These are phyloP conservation scores for Torulaspora pretoriensis DNA, from an alignment of 1,139 yeast species.

Conservation along the genomic window DNA sequence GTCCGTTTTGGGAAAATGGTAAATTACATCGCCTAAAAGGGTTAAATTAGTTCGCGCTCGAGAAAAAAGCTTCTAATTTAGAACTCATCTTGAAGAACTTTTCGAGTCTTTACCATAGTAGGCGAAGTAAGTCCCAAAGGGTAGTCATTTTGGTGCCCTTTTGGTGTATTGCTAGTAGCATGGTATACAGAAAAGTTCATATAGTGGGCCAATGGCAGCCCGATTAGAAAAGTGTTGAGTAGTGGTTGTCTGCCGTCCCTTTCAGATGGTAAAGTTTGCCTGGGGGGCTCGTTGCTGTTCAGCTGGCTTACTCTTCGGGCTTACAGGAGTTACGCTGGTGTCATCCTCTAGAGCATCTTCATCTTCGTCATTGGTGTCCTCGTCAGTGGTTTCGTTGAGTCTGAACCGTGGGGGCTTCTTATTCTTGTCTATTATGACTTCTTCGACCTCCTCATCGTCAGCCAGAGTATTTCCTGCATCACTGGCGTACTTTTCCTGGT, in stretches of 20 bases:
- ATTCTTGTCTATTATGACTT: slow-evolving; percentile 9
- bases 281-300: slow-evolving; percentile 9
- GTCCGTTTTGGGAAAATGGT: neutral
- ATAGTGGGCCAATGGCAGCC: neutral
- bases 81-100: neutral
- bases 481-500: slow-evolving; percentile 29
- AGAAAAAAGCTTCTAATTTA: neutral
- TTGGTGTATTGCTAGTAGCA: neutral
- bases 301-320: slow-evolving; percentile 6
- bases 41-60: neutral
- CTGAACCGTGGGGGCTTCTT: slow-evolving; percentile 1
- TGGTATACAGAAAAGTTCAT: neutral
- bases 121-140: neutral
- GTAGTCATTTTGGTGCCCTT: neutral
- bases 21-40: neutral
- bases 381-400: slow-evolving; percentile 4
- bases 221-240: neutral
- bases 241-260: neutral
- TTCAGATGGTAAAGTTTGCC: slow-evolving; percentile 11
- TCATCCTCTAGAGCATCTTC: slow-evolving; percentile 8
- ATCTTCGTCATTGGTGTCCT: slow-evolving; percentile 1
- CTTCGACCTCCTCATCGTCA: slow-evolving; percentile 16
- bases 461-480: slow-evolving; percentile 11
- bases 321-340: neutral
- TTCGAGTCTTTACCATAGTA: slow-evolving; percentile 1